Conservation (phyloP, 129 eudicot species). For the Lactuca saligna region DNA sequence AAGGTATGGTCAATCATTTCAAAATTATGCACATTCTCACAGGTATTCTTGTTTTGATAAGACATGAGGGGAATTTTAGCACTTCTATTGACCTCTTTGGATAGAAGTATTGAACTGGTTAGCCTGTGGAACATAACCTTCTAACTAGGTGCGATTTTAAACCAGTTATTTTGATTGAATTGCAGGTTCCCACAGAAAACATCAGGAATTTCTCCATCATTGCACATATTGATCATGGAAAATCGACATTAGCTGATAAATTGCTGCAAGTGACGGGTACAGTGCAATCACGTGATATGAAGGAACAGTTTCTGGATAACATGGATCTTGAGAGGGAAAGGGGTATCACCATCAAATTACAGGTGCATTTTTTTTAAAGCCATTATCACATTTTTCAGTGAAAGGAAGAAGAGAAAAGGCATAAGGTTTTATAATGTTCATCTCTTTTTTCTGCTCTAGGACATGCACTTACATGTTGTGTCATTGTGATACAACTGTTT, state of each 20-base stretch:
- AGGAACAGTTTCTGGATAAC: slow-evolving; percentile 96
- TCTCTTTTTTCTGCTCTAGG: slow-evolving; percentile 14
- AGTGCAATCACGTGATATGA: slow-evolving; percentile 90
- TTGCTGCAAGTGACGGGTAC: slow-evolving; percentile 96
- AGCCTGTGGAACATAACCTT: slow-evolving; percentile 1
- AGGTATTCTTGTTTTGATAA: slow-evolving; percentile 10
- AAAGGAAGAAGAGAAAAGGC: slow-evolving; percentile 6
- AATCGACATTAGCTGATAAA: slow-evolving; percentile 98
- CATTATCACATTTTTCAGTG: not conserved
- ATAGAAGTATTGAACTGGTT: slow-evolving; percentile 1
- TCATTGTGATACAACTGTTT: slow-evolving; percentile 4
- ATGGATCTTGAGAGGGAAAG: slow-evolving; percentile 99
- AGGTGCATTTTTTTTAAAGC: slow-evolving; percentile 47
- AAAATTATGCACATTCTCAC: not conserved
- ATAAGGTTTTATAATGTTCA: slow-evolving; percentile 15
- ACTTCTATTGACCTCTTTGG: slow-evolving; percentile 1
- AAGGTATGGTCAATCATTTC: slow-evolving; percentile 43
- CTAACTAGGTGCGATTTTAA: not conserved
- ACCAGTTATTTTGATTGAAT: slow-evolving; percentile 16
- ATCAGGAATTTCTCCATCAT: slow-evolving; percentile 90
- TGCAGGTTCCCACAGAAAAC: slow-evolving; percentile 80
- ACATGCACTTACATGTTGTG: slow-evolving; percentile 18
- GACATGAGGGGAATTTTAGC: slow-evolving; percentile 10
- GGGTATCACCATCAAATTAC: slow-evolving; percentile 94
- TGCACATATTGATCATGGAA: slow-evolving; percentile 99